Percentiles rank a stretch among this genome's conserved stretches.
Conservation (phyloP, 2,329 filamentous ascomycete genomes). For the Arthroderma sp. region DNA sequence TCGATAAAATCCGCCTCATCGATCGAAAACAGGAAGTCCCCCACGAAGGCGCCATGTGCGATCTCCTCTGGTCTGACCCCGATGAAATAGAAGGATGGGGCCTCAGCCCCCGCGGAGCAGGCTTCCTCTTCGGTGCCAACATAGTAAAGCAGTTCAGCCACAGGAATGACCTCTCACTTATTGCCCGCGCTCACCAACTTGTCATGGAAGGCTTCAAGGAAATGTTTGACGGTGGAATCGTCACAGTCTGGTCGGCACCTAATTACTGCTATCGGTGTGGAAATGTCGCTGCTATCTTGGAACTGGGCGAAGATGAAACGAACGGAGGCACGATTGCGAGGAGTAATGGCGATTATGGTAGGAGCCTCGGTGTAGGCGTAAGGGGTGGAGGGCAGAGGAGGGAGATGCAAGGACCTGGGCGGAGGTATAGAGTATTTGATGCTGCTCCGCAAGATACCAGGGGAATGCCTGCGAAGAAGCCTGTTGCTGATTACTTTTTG, state of each 20-base stretch:
- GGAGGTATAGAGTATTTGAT: constrained; percentile 89
- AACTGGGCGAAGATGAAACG: constrained; percentile 77
- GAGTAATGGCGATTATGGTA: constrained; percentile 38
- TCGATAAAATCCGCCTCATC: constrained; percentile 88
- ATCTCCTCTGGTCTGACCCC: constrained; percentile 93
- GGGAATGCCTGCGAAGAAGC: constrained; percentile 98
- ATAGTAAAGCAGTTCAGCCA: constrained; percentile 96
- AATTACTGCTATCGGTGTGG: constrained; percentile 96
- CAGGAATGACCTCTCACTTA: constrained; percentile 78
- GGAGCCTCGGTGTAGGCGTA: constrained; percentile 32
- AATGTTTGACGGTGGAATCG: constrained; percentile 92
- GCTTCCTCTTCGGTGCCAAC: constrained; percentile 84
- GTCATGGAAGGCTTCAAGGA: constrained; percentile 99
- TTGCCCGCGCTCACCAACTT: constrained; percentile 88
- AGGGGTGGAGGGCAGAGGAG: constrained; percentile 33
- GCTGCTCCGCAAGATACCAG: constrained; percentile 90
- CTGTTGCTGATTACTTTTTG: constrained; percentile 92
- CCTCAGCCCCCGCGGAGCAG: constrained; percentile 80
- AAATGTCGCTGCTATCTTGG: constrained; percentile 88
- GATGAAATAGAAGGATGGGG: constrained; percentile 98
- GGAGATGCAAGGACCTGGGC: constrained; percentile 54
- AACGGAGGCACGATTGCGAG: constrained; percentile 57
- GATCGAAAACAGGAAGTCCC: constrained; percentile 97
- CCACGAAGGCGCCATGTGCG: constrained; percentile 97
- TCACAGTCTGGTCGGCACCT: constrained; percentile 96